A percentile compares a stretch with the other conserved stretches of the same genome.
phyloP scores from a whole-genome alignment of 257 asterid genomes.

The Nemophila menziesii region DNA sequence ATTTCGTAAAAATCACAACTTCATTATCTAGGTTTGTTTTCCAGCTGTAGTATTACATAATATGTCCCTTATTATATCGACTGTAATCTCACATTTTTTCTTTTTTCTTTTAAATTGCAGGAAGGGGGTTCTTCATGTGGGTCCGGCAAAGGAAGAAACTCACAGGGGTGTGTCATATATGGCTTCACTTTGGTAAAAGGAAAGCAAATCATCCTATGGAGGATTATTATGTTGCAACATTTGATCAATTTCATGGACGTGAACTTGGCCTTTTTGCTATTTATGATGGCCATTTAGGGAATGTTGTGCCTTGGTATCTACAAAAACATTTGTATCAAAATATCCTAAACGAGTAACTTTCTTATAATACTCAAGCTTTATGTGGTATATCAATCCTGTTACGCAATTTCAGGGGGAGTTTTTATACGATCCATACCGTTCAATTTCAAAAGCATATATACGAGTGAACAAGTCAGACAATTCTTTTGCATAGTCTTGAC shows the following conservation, averaged over 20 bases:
- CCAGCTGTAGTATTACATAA: too few relatives aligned
- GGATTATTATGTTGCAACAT: slow-evolving; percentile 87
- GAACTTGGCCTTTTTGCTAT: slow-evolving; percentile 84
- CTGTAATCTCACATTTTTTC: too few relatives aligned
- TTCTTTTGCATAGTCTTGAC: slow-evolving; percentile 68
- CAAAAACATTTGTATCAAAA: slow-evolving; percentile 76
- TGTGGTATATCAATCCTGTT: too few relatives aligned
- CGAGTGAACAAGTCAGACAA: slow-evolving; percentile 74
- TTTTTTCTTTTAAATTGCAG: slow-evolving; percentile 33
- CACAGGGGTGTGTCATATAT: slow-evolving; percentile 42
- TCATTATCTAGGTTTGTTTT: too few relatives aligned
- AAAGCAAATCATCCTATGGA: slow-evolving; percentile 96
- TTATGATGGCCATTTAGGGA: slow-evolving; percentile 84
- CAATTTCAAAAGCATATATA: too few relatives aligned
- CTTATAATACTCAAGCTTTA: neutral
- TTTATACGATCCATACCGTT: too few relatives aligned
- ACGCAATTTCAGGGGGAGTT: too few relatives aligned
- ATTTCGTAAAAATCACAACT: too few relatives aligned
- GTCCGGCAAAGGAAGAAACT: too few relatives aligned
- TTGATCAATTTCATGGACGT: slow-evolving; percentile 39
- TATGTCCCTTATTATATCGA: too few relatives aligned
- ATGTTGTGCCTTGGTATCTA: slow-evolving; percentile 75
- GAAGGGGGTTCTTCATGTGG: slow-evolving; percentile 48
- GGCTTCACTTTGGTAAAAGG: slow-evolving; percentile 82
- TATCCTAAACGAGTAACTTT: slow-evolving; percentile 74